Conservation (phyloP, 305 asterid genomes). For the Striga hermonthica region DNA sequence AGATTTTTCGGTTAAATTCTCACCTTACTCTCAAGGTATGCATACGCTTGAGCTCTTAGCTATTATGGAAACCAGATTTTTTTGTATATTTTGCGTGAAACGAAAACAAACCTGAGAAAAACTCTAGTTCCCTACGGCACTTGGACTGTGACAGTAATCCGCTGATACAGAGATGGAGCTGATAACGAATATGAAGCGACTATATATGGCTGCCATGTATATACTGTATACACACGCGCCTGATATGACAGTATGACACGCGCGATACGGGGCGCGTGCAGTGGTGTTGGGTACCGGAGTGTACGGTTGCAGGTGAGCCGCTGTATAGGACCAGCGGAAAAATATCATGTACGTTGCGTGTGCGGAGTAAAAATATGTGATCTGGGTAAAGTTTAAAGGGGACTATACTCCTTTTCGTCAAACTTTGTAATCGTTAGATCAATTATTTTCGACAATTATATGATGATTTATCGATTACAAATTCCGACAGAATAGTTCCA, state of each 20-base stretch:
- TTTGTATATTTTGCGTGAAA: too few species aligned
- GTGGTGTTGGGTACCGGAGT: not conserved
- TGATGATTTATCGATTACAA: too few species aligned
- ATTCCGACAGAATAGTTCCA: too few species aligned
- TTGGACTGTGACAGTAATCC: slow-evolving; percentile 6
- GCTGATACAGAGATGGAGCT: slow-evolving; percentile 26
- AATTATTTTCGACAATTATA: too few species aligned
- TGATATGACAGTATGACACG: slow-evolving; percentile 27
- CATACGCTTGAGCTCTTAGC: not conserved
- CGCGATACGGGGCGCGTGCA: slow-evolving; percentile 31
- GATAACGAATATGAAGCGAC: slow-evolving; percentile 27
- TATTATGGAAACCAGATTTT: too few species aligned
- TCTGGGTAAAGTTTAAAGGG: too few species aligned
- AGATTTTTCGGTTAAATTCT: not conserved
- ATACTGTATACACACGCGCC: not conserved
- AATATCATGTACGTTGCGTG: too few species aligned
- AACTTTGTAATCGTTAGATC: too few species aligned
- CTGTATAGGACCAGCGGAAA: too few species aligned
- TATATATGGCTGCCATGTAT: not conserved
- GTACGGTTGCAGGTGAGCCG: slow-evolving; percentile 34
- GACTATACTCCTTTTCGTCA: too few species aligned
- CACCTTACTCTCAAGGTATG: not conserved
- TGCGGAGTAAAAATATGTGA: too few species aligned
- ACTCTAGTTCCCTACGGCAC: not conserved
- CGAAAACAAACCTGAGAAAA: slow-evolving; percentile 17